Percentiles rank a stretch among this genome's conserved stretches.
phyloP scores from a whole-genome alignment of 148 eudicot genomes.

The Rhododendron molle region DNA sequence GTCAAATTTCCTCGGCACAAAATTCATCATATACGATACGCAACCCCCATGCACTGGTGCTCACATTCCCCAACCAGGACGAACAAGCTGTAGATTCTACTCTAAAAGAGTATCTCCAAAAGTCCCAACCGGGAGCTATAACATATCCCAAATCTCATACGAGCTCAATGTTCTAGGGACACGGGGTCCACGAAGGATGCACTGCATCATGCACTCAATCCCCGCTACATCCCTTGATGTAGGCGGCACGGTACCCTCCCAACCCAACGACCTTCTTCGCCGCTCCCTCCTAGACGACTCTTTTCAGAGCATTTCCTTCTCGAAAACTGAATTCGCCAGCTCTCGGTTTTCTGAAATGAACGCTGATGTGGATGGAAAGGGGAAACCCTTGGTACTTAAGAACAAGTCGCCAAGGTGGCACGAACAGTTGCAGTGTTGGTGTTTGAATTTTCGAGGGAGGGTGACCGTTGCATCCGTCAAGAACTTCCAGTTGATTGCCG shows the following conservation, averaged over 20 bases:
- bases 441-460: slow-evolving; percentile 43
- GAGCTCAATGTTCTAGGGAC: slow-evolving; percentile 60
- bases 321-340: slow-evolving; percentile 40
- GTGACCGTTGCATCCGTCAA: slow-evolving; percentile 50
- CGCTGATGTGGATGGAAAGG: slow-evolving; percentile 3
- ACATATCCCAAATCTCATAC: slow-evolving; percentile 44
- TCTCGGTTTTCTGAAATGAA: slow-evolving; percentile 40
- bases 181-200: slow-evolving; percentile 58
- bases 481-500: slow-evolving; percentile 45
- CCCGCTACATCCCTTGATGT: slow-evolving; percentile 39
- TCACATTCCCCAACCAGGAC: slow-evolving; percentile 30
- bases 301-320: slow-evolving; percentile 49
- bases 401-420: slow-evolving; percentile 55
- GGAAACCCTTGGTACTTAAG: slow-evolving; percentile 24
- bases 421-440: slow-evolving; percentile 50
- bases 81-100: slow-evolving; percentile 43
- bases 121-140: slow-evolving; percentile 52
- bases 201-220: slow-evolving; percentile 54
- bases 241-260: slow-evolving; percentile 46
- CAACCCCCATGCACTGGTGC: slow-evolving; percentile 43
- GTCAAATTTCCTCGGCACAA: slow-evolving; percentile 59
- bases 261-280: slow-evolving; percentile 38
- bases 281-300: slow-evolving; percentile 45
- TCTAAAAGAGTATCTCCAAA: slow-evolving; percentile 59
- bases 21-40: slow-evolving; percentile 54